phyloP scores from a whole-genome alignment of 805 yeast genomes.

The Wickerhamomyces rabaulensis region DNA sequence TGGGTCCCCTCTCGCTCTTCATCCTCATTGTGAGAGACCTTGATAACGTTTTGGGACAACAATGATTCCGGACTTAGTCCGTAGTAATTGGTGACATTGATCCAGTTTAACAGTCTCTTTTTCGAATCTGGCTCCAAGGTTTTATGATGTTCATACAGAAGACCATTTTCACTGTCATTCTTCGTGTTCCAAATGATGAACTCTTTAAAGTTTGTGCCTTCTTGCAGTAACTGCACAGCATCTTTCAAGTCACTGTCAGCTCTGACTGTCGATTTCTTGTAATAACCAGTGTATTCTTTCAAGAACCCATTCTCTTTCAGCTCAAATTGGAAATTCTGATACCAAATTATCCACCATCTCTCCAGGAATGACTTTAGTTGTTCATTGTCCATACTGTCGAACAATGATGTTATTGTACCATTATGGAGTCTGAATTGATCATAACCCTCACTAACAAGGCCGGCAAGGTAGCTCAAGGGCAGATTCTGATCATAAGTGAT shows the following conservation, averaged over 20 bases:
- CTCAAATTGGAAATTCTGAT: slow-evolving; percentile 22
- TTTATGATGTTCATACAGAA: slow-evolving; percentile 16
- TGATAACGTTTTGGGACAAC: slow-evolving; percentile 19
- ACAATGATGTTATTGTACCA: slow-evolving; percentile 15
- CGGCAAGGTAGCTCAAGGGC: slow-evolving; percentile 23
- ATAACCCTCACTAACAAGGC: slow-evolving; percentile 23
- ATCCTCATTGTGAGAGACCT: slow-evolving; percentile 19
- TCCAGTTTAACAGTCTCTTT: slow-evolving; percentile 16
- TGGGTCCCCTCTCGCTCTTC: slow-evolving; percentile 9
- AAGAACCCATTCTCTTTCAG: slow-evolving; percentile 30
- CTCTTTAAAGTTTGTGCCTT: slow-evolving; percentile 12
- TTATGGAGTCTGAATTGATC: slow-evolving; percentile 22
- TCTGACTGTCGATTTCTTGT: slow-evolving; percentile 24
- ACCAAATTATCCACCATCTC: slow-evolving; percentile 36
- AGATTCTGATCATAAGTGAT: slow-evolving; percentile 10
- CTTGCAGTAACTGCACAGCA: slow-evolving; percentile 7
- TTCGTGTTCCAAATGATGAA: slow-evolving; percentile 14
- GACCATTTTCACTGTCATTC: slow-evolving; percentile 9
- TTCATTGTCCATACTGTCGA: slow-evolving; percentile 13
- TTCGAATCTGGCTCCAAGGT: slow-evolving; percentile 5
- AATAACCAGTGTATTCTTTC: slow-evolving; percentile 20
- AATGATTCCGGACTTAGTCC: slow-evolving; percentile 11
- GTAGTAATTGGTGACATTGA: slow-evolving; percentile 12
- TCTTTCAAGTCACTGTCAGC: slow-evolving; percentile 10
- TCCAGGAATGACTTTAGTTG: slow-evolving; percentile 15